Conservation (phyloP, 495 filamentous ascomycete species). For the Bathelium albidoporum region DNA sequence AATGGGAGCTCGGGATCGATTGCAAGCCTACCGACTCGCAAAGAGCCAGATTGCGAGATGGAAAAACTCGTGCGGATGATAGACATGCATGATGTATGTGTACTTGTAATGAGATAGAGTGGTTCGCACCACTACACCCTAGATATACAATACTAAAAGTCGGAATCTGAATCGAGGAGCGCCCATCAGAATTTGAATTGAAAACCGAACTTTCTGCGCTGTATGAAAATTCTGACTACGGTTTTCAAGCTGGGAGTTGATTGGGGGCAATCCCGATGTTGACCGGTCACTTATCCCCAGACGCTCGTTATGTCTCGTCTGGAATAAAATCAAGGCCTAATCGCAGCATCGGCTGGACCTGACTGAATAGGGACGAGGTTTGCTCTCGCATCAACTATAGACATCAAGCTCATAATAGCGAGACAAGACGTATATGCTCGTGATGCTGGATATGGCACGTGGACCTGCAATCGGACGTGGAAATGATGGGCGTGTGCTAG, state of each 20-base stretch:
- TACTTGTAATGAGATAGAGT: not conserved
- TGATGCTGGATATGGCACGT: slow-evolving; percentile 3
- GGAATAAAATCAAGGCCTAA: slow-evolving; percentile 10
- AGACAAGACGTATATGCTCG: slow-evolving; percentile 11
- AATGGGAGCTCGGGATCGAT: not conserved
- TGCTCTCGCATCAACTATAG: slow-evolving; percentile 11
- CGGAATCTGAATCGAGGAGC: too few species aligned
- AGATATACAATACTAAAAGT: too few species aligned
- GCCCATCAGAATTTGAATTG: too few species aligned
- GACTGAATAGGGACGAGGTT: slow-evolving; percentile 11
- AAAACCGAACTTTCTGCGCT: too few species aligned
- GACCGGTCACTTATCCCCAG: too few species aligned
- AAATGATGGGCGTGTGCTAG: not conserved
- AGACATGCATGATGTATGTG: not conserved
- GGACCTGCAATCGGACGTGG: not conserved
- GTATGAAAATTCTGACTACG: too few species aligned
- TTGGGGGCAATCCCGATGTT: too few species aligned
- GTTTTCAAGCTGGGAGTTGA: too few species aligned
- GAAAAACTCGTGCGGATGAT: not conserved
- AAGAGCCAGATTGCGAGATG: not conserved
- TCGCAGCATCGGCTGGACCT: not conserved
- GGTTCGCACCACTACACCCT: not conserved
- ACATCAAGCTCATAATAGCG: slow-evolving; percentile 4
- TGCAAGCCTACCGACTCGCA: too few species aligned
- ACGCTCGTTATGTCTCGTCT: not conserved